phyloP scores from a whole-genome alignment of 805 yeast species.

The Barnettozyma siamensis region DNA sequence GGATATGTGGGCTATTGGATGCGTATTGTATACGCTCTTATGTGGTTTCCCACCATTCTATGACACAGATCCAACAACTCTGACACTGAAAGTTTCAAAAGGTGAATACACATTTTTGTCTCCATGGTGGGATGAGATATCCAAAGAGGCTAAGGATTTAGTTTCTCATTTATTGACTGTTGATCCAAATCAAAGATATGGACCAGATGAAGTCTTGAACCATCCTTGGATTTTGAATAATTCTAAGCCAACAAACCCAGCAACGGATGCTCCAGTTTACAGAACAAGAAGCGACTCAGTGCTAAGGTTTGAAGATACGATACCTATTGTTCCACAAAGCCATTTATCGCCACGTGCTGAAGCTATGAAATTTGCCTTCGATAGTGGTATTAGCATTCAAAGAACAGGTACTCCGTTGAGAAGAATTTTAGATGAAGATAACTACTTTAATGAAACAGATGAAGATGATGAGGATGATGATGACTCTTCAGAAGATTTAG shows the following conservation, averaged over 20 bases:
- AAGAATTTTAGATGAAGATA: slow-evolving; percentile 22
- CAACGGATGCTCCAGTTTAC: slow-evolving; percentile 39
- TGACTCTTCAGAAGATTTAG: slow-evolving; percentile 6
- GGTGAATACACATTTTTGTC: slow-evolving; percentile 68
- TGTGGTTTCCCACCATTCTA: slow-evolving; percentile 99
- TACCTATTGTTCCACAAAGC: slow-evolving; percentile 15
- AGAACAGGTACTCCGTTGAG: slow-evolving; percentile 35
- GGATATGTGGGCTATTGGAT: slow-evolving; percentile 98
- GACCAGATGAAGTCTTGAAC: slow-evolving; percentile 66
- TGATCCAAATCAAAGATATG: slow-evolving; percentile 73
- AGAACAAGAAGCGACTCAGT: slow-evolving; percentile 17
- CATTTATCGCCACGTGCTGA: slow-evolving; percentile 65
- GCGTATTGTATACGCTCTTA: slow-evolving; percentile 85
- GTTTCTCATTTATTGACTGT: slow-evolving; percentile 75
- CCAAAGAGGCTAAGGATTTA: slow-evolving; percentile 82
- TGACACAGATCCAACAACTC: slow-evolving; percentile 66
- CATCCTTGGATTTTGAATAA: slow-evolving; percentile 76
- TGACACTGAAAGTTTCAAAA: slow-evolving; percentile 60
- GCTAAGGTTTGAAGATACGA: slow-evolving; percentile 25
- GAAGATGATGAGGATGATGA: slow-evolving; percentile 14
- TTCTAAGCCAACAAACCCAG: slow-evolving; percentile 33
- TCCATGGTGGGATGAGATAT: slow-evolving; percentile 91
- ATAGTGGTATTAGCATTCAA: slow-evolving; percentile 79
- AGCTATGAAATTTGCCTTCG: slow-evolving; percentile 81
- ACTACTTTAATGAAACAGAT: slow-evolving; percentile 24